These are phyloP conservation scores for Onygenales sp. DNA, from an alignment of 2,329 filamentous ascomycete genomes.

Conservation along the genomic window DNA sequence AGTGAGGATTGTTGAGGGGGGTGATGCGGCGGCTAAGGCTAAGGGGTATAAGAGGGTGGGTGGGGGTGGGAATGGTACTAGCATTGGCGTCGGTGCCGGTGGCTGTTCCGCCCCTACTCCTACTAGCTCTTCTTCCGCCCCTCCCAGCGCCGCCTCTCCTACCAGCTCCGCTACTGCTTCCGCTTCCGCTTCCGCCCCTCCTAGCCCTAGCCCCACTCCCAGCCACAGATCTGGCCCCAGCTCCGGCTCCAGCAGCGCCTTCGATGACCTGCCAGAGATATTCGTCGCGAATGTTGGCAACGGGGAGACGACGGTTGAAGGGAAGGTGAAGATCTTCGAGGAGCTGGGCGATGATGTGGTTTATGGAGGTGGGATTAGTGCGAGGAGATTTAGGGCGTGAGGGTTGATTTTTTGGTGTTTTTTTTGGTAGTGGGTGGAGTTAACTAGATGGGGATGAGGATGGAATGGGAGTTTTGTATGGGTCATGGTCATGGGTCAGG, in stretches of 20 bases:
- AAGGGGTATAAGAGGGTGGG: neutral
- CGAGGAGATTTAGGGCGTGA: neutral
- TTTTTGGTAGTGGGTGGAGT: no score
- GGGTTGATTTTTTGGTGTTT: no score
- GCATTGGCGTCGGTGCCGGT: no score
- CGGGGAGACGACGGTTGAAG: constrained; percentile 5
- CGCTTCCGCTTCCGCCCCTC: neutral
- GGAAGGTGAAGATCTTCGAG: constrained; percentile 5
- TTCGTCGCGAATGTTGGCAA: constrained; percentile 9
- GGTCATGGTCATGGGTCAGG: no score
- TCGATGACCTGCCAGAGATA: constrained; percentile 6
- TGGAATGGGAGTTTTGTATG: no score
- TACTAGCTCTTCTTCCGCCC: no score
- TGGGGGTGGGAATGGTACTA: no score
- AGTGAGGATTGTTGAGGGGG: constrained; percentile 46
- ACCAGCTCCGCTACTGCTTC: neutral
- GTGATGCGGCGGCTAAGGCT: neutral
- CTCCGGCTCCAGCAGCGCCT: neutral
- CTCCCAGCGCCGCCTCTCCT: no score
- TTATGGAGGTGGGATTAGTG: neutral
- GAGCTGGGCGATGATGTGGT: constrained; percentile 5
- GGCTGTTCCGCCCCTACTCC: no score
- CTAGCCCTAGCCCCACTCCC: no score
- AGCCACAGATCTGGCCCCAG: no score
- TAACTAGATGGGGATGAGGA: no score